phyloP scores from a whole-genome alignment of 305 asterid species.

The Fraxinus xanthoxyloides region DNA sequence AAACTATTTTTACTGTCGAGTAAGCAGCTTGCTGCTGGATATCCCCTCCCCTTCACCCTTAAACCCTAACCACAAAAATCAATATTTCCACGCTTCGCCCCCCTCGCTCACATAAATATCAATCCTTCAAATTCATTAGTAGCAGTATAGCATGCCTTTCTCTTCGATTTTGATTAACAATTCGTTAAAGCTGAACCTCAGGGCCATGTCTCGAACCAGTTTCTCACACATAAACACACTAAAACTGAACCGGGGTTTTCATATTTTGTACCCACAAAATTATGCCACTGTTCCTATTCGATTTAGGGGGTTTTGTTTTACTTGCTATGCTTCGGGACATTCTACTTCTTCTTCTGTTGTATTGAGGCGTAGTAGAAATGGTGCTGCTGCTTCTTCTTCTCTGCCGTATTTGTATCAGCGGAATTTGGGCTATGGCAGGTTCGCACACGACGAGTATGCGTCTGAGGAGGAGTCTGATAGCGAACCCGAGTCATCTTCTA shows the following conservation, averaged over 20 bases:
- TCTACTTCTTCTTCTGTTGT: conserved; percentile 23
- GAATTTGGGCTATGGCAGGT: conserved; percentile 63
- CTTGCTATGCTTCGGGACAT: conserved; percentile 35
- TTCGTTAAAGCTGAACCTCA: conserved; percentile 30
- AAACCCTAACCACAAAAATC: conserved; percentile 43
- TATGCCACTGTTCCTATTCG: conserved; percentile 6
- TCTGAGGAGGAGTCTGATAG: conserved; percentile 71
- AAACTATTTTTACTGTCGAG: background rate
- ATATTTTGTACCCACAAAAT: conserved; percentile 26
- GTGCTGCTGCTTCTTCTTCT: conserved; percentile 32
- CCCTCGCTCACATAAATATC: conserved; percentile 15
- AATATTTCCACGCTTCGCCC: conserved; percentile 9
- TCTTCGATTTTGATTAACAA: conserved; percentile 35
- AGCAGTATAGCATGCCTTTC: conserved; percentile 16
- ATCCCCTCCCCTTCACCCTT: conserved; percentile 1
- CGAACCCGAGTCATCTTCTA: conserved; percentile 52
- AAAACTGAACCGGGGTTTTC: conserved; percentile 22
- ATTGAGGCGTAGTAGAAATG: conserved; percentile 37
- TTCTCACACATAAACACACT: conserved; percentile 20
- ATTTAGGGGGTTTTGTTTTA: conserved; percentile 24
- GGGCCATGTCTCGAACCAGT: conserved; percentile 41
- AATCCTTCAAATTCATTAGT: background rate
- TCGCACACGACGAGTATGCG: conserved; percentile 58
- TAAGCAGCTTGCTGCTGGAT: background rate
- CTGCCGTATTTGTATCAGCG: conserved; percentile 52